phyloP scores from a whole-genome alignment of 352 stramenopile species.

The Pythium dissimile region DNA sequence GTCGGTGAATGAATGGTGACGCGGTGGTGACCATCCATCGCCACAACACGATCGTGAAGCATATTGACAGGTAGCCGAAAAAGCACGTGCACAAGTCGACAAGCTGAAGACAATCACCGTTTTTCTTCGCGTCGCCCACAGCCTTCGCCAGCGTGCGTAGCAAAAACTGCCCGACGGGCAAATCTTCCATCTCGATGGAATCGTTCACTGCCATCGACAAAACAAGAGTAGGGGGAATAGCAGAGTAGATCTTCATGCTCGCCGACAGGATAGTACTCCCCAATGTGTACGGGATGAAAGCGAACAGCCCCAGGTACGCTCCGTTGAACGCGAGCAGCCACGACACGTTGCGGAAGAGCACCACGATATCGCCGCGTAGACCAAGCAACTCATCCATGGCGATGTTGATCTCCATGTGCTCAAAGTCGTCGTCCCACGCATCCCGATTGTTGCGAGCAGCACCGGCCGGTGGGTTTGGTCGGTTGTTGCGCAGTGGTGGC shows the following conservation, averaged over 20 bases:
- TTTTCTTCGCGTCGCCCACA: constrained; percentile 51
- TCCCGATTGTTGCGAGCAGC: constrained; percentile 49
- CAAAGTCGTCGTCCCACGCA: constrained; percentile 86
- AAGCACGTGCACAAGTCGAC: constrained; percentile 80
- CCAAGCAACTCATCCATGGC: constrained; percentile 97
- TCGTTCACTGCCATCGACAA: constrained; percentile 23
- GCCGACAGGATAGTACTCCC: constrained; percentile 88
- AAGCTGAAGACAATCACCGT: constrained; percentile 80
- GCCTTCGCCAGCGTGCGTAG: constrained; percentile 53
- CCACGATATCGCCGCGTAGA: constrained; percentile 91
- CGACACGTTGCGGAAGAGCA: constrained; percentile 95
- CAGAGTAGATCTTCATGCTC: constrained; percentile 51
- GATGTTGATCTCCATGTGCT: constrained; percentile 94
- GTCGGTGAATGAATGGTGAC: constrained; percentile 80
- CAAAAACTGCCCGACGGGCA: constrained; percentile 36
- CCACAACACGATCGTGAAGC: constrained; percentile 82
- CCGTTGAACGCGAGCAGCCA: constrained; percentile 98
- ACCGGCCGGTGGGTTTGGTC: constrained; percentile 24
- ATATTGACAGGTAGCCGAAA: constrained; percentile 81
- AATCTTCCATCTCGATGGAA: constrained; percentile 16
- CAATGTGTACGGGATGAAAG: constrained; percentile 94
- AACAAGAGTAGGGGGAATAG: constrained; percentile 35
- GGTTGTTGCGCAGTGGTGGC: constrained; percentile 22
- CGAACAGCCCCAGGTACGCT: constrained; percentile 95
- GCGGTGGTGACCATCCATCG: constrained; percentile 81